Evolutionary conservation across 192 early-diverging fungal species (phyloP).

Genomic region (Gonapodya prolifera): DNA sequence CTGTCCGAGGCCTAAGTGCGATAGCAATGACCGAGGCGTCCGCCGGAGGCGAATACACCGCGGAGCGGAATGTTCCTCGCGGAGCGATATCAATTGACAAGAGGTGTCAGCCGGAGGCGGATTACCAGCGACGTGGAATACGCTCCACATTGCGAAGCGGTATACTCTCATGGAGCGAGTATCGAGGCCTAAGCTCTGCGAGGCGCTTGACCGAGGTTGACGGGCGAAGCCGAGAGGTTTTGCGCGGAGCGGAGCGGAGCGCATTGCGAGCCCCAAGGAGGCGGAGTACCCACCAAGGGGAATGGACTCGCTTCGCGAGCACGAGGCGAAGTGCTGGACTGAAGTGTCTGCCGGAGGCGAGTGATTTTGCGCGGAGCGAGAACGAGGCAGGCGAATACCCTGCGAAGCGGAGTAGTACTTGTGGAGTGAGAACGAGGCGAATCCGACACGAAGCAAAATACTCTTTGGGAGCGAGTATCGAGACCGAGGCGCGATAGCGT

Average conservation of each 20-base stretch:
- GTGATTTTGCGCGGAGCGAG: too few species aligned
- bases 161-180: not conserved
- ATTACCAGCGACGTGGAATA: not conserved
- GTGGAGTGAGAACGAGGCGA: not conserved
- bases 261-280: too few species aligned
- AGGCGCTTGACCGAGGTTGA: too few species aligned
- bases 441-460: not conserved
- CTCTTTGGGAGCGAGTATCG: not conserved
- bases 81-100: not conserved
- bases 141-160: not conserved
- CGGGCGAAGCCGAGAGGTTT: too few species aligned
- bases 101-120: not conserved
- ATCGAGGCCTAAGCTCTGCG: too few species aligned
- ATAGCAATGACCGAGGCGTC: not conserved
- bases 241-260: too few species aligned
- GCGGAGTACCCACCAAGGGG: too few species aligned
- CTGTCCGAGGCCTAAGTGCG: not conserved
- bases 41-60: not conserved
- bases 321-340: too few species aligned
- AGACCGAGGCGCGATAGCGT: not conserved
- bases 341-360: too few species aligned
- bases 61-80: not conserved
- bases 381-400: too few species aligned
- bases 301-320: too few species aligned
- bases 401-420: too few species aligned